Percentiles rank a stretch among this genome's conserved stretches.
These are phyloP conservation scores for Xerocomus brunneocitrinus DNA, from an alignment of 768 basidiomycete species.

Conservation along the genomic window DNA sequence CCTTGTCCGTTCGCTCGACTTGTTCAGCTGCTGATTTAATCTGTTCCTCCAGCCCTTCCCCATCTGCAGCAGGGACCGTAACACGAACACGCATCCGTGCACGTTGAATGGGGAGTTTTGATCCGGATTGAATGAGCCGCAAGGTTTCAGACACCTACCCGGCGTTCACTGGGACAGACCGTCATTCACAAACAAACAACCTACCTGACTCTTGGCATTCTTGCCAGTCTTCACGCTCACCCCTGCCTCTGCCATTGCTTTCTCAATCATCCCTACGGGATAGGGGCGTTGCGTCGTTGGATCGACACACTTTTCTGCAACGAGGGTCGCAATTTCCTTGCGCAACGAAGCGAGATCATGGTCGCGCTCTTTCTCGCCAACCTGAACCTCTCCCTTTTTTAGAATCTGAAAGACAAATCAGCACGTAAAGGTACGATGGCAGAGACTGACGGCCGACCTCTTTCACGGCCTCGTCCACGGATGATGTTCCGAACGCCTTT, in stretches of 20 bases:
- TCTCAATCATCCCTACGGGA: constrained; percentile 94
- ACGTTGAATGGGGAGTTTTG: constrained; percentile 87
- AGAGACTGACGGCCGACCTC: constrained; percentile 50
- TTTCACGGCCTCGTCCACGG: constrained; percentile 67
- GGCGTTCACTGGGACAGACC: not conserved
- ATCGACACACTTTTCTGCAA: constrained; percentile 95
- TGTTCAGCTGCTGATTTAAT: constrained; percentile 72
- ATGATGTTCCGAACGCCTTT: constrained; percentile 83
- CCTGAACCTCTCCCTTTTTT: constrained; percentile 94
- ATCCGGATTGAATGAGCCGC: constrained; percentile 73
- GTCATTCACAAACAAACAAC: constrained; percentile 5
- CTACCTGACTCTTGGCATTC: constrained; percentile 89
- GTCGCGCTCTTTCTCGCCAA: constrained; percentile 94
- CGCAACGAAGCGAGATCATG: constrained; percentile 82
- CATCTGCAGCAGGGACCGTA: constrained; percentile 62
- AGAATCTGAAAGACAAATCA: constrained; percentile 58
- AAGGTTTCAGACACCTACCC: constrained; percentile 85
- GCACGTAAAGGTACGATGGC: not conserved
- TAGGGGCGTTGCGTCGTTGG: constrained; percentile 86
- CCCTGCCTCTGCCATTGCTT: constrained; percentile 93
- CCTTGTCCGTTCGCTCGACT: constrained; percentile 78
- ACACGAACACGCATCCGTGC: constrained; percentile 91
- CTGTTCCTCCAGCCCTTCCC: constrained; percentile 63
- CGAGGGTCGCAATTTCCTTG: constrained; percentile 87
- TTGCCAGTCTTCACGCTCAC: constrained; percentile 88